Percentiles rank a stretch among this genome's conserved stretches.
These are phyloP conservation scores for Monosporozyma servazzii DNA, from an alignment of 805 yeast species.

Conservation along the genomic window DNA sequence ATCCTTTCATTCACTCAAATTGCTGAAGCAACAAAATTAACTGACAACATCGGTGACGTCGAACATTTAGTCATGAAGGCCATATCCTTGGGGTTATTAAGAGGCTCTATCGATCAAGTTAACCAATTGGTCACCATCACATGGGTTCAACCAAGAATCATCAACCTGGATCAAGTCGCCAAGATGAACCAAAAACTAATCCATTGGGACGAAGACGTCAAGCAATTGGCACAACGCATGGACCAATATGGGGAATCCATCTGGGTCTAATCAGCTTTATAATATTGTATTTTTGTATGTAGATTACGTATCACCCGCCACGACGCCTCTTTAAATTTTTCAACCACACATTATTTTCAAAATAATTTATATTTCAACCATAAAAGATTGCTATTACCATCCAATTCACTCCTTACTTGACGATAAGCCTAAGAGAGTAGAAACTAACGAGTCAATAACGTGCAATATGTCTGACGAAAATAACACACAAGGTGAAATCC, in stretches of 20 bases:
- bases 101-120: slow-evolving; percentile 88
- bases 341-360: not conserved
- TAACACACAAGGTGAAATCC: not conserved
- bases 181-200: slow-evolving; percentile 64
- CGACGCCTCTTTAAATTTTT: not conserved
- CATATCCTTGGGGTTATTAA: slow-evolving; percentile 68
- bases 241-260: slow-evolving; percentile 51
- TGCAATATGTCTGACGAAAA: slow-evolving; percentile 1
- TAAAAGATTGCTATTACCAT: not conserved
- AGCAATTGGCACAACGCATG: slow-evolving; percentile 52
- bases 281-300: not conserved
- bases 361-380: not conserved
- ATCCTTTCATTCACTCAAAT: slow-evolving; percentile 65
- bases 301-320: not conserved
- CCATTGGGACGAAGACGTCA: slow-evolving; percentile 73
- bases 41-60: slow-evolving; percentile 44
- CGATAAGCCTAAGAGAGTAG: too few species aligned
- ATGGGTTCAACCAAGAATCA: slow-evolving; percentile 95
- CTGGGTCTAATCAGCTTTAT: slow-evolving; percentile 39
- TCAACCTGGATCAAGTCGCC: slow-evolving; percentile 71
- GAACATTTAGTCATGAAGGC: slow-evolving; percentile 91
- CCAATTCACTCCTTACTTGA: not conserved
- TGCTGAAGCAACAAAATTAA: slow-evolving; percentile 56
- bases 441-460: too few species aligned
- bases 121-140: slow-evolving; percentile 66